Conservation (phyloP, 352 stramenopile genomes). For the Detonula confervacea region DNA sequence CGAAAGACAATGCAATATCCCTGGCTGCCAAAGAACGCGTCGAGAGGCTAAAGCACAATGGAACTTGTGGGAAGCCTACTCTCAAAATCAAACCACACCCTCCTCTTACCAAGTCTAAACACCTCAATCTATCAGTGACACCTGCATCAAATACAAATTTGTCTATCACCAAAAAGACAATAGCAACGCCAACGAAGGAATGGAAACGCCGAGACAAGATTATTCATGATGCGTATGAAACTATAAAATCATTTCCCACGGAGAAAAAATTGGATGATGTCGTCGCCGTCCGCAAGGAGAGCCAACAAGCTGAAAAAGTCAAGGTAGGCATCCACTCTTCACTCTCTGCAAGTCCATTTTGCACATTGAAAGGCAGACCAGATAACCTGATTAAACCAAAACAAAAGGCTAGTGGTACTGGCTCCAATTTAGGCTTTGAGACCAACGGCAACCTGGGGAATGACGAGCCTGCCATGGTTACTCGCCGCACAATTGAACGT, state of each 20-base stretch:
- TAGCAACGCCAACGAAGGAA: slow-evolving; percentile 23
- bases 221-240: slow-evolving; percentile 53
- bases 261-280: slow-evolving; percentile 21
- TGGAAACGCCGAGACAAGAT: slow-evolving; percentile 58
- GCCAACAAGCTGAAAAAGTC: slow-evolving; percentile 6
- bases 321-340: slow-evolving; percentile 24
- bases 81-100: slow-evolving; percentile 7
- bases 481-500: slow-evolving; percentile 57
- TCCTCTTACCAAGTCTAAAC: slow-evolving; percentile 21
- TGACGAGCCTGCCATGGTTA: slow-evolving; percentile 43
- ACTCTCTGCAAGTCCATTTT: slow-evolving; percentile 47
- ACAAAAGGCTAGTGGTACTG: background rate
- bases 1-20: slow-evolving; percentile 38
- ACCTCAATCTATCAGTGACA: slow-evolving; percentile 11
- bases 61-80: slow-evolving; percentile 1
- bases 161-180: slow-evolving; percentile 10
- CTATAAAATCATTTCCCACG: slow-evolving; percentile 45
- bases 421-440: background rate
- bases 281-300: slow-evolving; percentile 10
- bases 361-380: slow-evolving; percentile 17
- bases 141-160: background rate
- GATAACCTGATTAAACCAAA: slow-evolving; percentile 10
- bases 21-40: slow-evolving; percentile 44
- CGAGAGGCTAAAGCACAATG: slow-evolving; percentile 37
- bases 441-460: slow-evolving; percentile 2